Base-by-base conservation (phyloP, 345 rosid genomes). In the Bretschneidera sinensis region DNA sequence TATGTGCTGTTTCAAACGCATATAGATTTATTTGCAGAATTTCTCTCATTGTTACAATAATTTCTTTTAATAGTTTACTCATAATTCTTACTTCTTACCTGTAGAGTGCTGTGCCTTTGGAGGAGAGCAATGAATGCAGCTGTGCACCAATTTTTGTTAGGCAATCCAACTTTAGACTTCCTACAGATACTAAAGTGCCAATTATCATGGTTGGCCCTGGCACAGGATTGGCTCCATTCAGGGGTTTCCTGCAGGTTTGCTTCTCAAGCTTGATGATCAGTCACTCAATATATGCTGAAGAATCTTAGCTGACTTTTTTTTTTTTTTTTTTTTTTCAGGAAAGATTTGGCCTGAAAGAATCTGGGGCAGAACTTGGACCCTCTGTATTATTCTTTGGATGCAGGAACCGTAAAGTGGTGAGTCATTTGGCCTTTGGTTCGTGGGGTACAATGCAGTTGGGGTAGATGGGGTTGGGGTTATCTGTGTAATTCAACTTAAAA, bases 141-240 rank as follows among this genome's bases (percentile, higher is more conserved):
- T 87, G 86, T 74, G 94, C 96, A 15, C 92, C 98, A 9, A 78
- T 91, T 73, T 90, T 80, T 78, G 86, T 88, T 52, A 73, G 99
- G 63, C 96, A 90, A 73, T 94, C 97, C 18, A 88, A 87, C 77
- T 95, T 95, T 73, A 95, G 79, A 77, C 95, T 95, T 72, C 97
- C 98, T 53, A 50, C 74, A 9, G 91, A 91, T 73, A 50, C 84
- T 60, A 81, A 79, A 50, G 86, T 88, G 53, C 98, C 98, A 24
- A 70, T 95, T 61, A 78, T 95, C 63, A 91, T 95, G 97, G 78
- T 95, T 72, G 99, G 97, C 70, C 97, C 99, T 57, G 97, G 97
- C 51, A 89, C 97, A 57, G 99, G 99, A 25, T 78, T 88, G 71
- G 98, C 99, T 78, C 99, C 98, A 53, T 95, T 95, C 75, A 82